Evolutionary conservation across 192 early-diverging fungal genomes (phyloP).

Genomic region (Backusella westeae): DNA sequence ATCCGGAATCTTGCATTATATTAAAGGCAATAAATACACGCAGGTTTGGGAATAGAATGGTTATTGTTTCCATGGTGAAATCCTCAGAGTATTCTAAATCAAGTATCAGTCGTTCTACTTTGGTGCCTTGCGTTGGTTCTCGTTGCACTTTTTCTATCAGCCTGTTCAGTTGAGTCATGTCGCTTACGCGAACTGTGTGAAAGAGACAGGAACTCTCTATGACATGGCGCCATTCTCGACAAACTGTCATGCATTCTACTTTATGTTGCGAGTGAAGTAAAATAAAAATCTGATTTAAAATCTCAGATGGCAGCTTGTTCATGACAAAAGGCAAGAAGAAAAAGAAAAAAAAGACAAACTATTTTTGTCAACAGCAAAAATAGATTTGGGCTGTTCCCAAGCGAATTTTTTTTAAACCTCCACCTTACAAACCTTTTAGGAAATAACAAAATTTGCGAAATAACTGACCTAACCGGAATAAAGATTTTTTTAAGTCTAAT

Average conservation of each 20-base stretch:
- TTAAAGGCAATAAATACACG: not conserved
- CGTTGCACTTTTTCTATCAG: not conserved
- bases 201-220: not conserved
- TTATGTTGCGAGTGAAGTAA: not conserved
- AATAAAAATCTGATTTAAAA: constrained; percentile 2
- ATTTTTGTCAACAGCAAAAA: too few relatives aligned
- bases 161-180: not conserved
- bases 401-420: too few relatives aligned
- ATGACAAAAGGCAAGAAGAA: not conserved
- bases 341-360: not conserved
- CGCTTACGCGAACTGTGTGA: not conserved
- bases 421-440: too few relatives aligned
- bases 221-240: not conserved
- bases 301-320: not conserved
- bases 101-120: not conserved
- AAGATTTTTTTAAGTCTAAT: too few relatives aligned
- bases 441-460: too few relatives aligned
- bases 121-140: not conserved
- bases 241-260: not conserved
- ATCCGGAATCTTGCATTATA: not conserved
- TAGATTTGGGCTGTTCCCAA: too few relatives aligned
- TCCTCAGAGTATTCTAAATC: not conserved
- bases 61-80: not conserved
- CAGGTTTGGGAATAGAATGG: not conserved
- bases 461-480: too few relatives aligned